A percentile compares a stretch with the other conserved stretches of the same genome.
These are phyloP conservation scores for Cajanus cajan DNA, from an alignment of 306 rosid genomes.

Conservation along the genomic window DNA sequence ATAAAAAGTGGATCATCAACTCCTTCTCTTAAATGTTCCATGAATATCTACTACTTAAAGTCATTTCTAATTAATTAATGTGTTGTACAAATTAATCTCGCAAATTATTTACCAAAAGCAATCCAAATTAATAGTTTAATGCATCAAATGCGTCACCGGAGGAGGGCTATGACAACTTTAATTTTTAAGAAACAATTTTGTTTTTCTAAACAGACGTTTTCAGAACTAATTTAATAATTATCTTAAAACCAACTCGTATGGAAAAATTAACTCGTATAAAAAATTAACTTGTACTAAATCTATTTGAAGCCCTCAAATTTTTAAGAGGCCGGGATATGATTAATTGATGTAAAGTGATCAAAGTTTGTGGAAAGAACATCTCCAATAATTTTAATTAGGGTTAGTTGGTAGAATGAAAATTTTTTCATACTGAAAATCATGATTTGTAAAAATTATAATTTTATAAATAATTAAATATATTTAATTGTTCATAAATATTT, in stretches of 20 bases:
- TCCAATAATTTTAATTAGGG: no score
- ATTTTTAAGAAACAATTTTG: neutral
- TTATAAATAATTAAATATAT: no score
- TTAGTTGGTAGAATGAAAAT: no score
- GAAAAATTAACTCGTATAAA: no score
- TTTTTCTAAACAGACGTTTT: no score
- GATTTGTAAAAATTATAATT: no score
- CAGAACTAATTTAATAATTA: no score
- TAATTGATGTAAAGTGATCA: neutral
- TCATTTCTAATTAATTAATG: neutral
- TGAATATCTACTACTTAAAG: neutral
- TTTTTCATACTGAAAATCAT: no score
- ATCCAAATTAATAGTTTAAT: no score
- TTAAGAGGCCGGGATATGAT: neutral
- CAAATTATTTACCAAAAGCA: no score
- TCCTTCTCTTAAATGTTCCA: neutral
- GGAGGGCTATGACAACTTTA: neutral
- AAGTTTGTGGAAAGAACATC: neutral
- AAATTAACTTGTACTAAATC: neutral
- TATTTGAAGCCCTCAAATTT: no score
- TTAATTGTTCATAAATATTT: no score
- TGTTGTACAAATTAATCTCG: neutral
- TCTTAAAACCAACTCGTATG: neutral
- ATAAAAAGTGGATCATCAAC: neutral
- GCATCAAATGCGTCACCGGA: neutral